Base-by-base conservation (phyloP, 345 rosid genomes). In the Salix exigua region DNA sequence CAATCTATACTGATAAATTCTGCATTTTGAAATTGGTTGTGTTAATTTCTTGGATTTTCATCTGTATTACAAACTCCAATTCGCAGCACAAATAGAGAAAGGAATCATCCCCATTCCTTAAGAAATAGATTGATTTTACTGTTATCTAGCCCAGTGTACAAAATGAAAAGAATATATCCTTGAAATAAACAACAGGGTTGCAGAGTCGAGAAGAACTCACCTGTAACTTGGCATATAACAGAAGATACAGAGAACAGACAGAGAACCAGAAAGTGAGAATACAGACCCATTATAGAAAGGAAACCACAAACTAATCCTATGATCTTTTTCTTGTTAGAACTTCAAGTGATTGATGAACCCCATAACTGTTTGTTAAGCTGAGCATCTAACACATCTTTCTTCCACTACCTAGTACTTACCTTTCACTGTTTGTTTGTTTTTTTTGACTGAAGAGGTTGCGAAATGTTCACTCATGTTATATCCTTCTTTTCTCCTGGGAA, bases 1-100 rank as follows among this genome's bases (percentile, higher is more conserved):
- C 99, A 96, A 75, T 96, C 98, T 84, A 96, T 86, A 80, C 98
- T 96, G 72, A 87, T 65, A 78, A 96, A 96, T 66, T 94, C 99
- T 96, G 90, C 88, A 81, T 38, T 65, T 64, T 28, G 44, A 72
- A 46, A 44, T 61, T 8, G 19, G 69, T 62, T 25, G 17, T 4
- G 21, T 19, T 37, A 38, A 25, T 14, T 26, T 12, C 7, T 11
- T 46, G 26, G n/a, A 17, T 28, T 70, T 23, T 53, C 23, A 71
- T 13, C 64, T 10, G 7, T 21, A 31, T 31, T 44, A 70, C 73
- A 44, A 42, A 28, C 46, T 7, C 73, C 18, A 19, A 70, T 14
- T 8, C 18, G 7, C 51, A 53, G 60, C 16, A 4, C 28, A 10
- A 0, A 33, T 0, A 30, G 18, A 21, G 12, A 16, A 51, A 46